Evolutionary conservation across 2,329 filamentous ascomycete genomes (phyloP).

Genomic region (Cadophora gregata): DNA sequence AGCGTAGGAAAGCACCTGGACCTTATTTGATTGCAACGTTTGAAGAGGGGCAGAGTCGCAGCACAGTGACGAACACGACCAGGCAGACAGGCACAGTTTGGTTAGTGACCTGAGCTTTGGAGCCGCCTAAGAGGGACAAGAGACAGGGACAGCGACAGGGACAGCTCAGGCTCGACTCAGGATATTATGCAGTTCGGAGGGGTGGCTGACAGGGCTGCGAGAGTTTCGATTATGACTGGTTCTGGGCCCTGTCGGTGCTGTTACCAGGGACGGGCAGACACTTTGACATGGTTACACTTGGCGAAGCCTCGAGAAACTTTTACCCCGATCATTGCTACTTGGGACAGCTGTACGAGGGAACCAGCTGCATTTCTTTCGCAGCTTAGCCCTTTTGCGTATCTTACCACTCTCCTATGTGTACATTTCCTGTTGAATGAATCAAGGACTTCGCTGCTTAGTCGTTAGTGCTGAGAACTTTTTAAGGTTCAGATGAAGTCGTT

Average conservation of each 20-base stretch:
- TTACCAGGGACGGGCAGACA: slow-evolving; percentile 7
- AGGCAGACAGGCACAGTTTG: slow-evolving; percentile 7
- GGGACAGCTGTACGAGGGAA: neutral
- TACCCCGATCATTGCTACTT: neutral
- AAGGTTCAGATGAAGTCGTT: neutral
- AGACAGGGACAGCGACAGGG: slow-evolving; percentile 1
- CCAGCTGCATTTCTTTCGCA: neutral
- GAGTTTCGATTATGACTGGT: neutral
- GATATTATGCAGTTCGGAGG: slow-evolving; percentile 1
- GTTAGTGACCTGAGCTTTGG: neutral
- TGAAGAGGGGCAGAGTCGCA: neutral
- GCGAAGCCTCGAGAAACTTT: neutral
- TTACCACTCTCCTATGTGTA: neutral
- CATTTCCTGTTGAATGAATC: neutral
- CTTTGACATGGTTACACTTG: slow-evolving; percentile 7
- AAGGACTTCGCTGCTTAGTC: too few relatives aligned
- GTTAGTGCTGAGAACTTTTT: neutral
- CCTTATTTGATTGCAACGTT: slow-evolving; percentile 16
- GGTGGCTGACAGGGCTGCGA: slow-evolving; percentile 5
- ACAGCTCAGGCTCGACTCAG: slow-evolving; percentile 4
- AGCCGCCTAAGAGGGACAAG: neutral
- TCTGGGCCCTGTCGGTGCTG: neutral
- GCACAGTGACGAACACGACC: neutral
- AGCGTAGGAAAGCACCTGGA: neutral
- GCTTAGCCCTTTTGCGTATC: neutral